Base-by-base conservation (phyloP, 805 yeast species). In the Starmera pachycereana region DNA sequence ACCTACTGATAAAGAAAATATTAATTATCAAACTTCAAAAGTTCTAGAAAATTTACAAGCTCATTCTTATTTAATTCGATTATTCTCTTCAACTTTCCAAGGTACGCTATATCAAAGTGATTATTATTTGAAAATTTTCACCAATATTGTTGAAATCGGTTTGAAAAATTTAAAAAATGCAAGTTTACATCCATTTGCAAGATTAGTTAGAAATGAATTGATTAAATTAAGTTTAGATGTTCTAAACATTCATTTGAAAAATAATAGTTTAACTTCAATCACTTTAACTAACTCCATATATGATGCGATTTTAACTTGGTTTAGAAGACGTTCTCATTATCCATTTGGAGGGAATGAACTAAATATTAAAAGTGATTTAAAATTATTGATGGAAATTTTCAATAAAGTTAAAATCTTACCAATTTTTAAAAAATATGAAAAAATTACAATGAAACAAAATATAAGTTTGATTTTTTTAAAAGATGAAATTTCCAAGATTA, bases 281-380 rank as follows among this genome's bases (percentile, higher is more conserved):
- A 50, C 58, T 2, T 60, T 88, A 48, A 71, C 55, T 10, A 40
- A 46, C 12, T 46, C 72, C 4, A 70, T 88, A 12, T 56, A 83
- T 19, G 76, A 74, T 41, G 87, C 86, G 13, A 72, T 81, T 0
- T 66, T 92, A 34, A 69, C 81, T 2, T 89, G 97, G 96, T 92
- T 87, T 55, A 68, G 67, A 19, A 69, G 65, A 36, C 67, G 74
- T 16, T 66, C 76, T 2, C 65, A 71, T 4, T 81, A 81, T 64
- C 96, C 97, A 12, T 88, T 71, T 62, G 97, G 98, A 4, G 81
- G 87, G 10, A 87, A 90, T 54, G 68, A 74, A 35, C 60, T 85
- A 45, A 78, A 78, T 54, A 76, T 79, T 38, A 78, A 77, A 46
- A 74, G 86, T 1, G 96, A 89, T 51, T 68, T 72, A 50, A 64